A percentile compares a stretch with the other conserved stretches of the same genome.
These are phyloP conservation scores for Saitozyma sp. DNA, from an alignment of 768 basidiomycete species.

Conservation along the genomic window DNA sequence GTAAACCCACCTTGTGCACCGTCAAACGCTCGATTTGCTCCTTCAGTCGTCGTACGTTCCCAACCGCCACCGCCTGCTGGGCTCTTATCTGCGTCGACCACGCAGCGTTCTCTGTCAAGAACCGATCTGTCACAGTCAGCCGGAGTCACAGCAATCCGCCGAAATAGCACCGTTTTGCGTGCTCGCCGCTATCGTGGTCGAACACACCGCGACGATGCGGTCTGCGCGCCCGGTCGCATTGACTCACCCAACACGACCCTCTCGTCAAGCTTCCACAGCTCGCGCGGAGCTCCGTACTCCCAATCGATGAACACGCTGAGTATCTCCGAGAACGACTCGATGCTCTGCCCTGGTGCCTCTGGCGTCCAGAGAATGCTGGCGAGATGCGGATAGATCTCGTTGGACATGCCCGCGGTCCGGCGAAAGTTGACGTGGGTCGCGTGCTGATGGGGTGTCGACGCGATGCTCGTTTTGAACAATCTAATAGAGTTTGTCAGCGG, in stretches of 20 bases:
- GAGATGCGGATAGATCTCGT: conserved; percentile 20
- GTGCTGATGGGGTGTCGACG: conserved; percentile 9
- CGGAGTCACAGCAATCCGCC: background rate
- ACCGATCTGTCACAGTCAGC: conserved; percentile 34
- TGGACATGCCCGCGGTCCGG: conserved; percentile 4
- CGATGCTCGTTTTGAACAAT: conserved; percentile 6
- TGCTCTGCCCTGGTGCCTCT: conserved; percentile 15
- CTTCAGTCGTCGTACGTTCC: conserved; percentile 27
- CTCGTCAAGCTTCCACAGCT: conserved; percentile 38
- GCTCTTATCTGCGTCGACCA: conserved; percentile 35
- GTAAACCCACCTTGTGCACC: conserved; percentile 24
- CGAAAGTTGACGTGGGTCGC: conserved; percentile 22
- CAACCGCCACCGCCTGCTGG: conserved; percentile 28
- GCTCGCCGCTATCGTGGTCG: too few relatives aligned
- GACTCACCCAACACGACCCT: conserved; percentile 35
- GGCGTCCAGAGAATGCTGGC: conserved; percentile 27
- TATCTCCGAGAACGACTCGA: conserved; percentile 27
- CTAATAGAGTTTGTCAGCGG: too few relatives aligned
- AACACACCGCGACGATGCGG: too few relatives aligned
- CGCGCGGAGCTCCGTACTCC: conserved; percentile 17
- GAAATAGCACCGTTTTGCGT: background rate
- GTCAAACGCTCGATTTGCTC: conserved; percentile 33
- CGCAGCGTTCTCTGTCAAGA: conserved; percentile 26
- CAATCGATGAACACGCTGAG: conserved; percentile 30
- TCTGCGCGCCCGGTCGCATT: background rate